Percentiles rank a stretch among this genome's conserved stretches.
These are phyloP conservation scores for Amphicarpaea edgeworthii DNA, from an alignment of 306 rosid species.

Conservation along the genomic window DNA sequence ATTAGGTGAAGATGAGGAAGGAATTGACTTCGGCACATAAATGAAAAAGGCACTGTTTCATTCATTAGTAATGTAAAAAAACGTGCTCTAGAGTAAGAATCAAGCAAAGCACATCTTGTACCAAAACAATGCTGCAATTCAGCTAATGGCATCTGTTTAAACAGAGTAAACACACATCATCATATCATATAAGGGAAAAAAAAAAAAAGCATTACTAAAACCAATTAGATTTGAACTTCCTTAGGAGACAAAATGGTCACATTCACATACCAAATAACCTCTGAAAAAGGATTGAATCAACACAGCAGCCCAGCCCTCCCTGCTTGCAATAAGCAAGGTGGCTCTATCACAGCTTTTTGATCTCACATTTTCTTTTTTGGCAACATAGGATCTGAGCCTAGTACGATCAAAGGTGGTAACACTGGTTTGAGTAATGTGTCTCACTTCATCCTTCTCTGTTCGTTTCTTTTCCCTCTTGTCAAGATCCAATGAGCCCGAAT, in stretches of 20 bases:
- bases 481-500: conserved; percentile 33
- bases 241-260: conserved; percentile 13
- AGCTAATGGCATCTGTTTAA: not conserved
- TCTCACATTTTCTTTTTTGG: conserved; percentile 62
- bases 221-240: not conserved
- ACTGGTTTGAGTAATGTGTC: conserved; percentile 25
- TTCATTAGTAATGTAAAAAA: conserved; percentile 47
- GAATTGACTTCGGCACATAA: not conserved
- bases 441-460: conserved; percentile 51
- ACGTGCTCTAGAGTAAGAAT: conserved; percentile 42
- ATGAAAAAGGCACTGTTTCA: conserved; percentile 47
- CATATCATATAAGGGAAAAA: not conserved
- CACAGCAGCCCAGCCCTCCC: conserved; percentile 65
- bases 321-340: conserved; percentile 51
- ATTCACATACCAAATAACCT: conserved; percentile 76
- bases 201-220: not conserved
- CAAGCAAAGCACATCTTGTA: conserved; percentile 47
- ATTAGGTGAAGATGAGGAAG: not conserved
- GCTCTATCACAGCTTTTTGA: conserved; percentile 66
- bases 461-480: conserved; percentile 65
- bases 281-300: conserved; percentile 84
- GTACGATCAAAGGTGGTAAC: conserved; percentile 44
- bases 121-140: conserved; percentile 34
- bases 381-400: conserved; percentile 62
- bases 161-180: not conserved